Evolutionary conservation across 306 rosid genomes (phyloP).

Genomic region (Vigna nakashimae): DNA sequence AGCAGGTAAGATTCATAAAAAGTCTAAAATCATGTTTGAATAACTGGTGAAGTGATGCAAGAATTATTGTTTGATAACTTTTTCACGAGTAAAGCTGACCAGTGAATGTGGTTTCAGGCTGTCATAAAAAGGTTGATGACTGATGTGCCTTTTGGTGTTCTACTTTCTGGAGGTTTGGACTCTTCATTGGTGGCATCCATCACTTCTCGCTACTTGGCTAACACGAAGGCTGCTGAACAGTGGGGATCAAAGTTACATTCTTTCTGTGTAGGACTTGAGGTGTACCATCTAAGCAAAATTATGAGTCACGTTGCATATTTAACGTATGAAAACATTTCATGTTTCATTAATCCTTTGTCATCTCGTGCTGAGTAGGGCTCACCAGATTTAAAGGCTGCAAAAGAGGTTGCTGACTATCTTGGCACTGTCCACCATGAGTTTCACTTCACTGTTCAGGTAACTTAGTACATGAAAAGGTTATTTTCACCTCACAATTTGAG

Average conservation of each 20-base stretch:
- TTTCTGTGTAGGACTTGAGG: slow-evolving; percentile 95
- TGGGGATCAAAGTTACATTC: slow-evolving; percentile 97
- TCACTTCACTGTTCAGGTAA: slow-evolving; percentile 84
- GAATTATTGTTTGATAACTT: background rate
- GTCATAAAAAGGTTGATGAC: slow-evolving; percentile 95
- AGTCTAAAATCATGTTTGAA: background rate
- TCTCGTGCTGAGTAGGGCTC: slow-evolving; percentile 70
- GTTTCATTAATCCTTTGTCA: slow-evolving; percentile 13
- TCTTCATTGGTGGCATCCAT: slow-evolving; percentile 95
- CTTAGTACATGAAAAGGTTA: background rate
- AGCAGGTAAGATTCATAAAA: slow-evolving; percentile 57
- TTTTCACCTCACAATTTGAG: slow-evolving; percentile 1
- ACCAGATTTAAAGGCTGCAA: slow-evolving; percentile 96
- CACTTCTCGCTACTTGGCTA: slow-evolving; percentile 86
- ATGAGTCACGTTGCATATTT: background rate
- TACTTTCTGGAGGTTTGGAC: slow-evolving; percentile 92
- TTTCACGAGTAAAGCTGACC: slow-evolving; percentile 16
- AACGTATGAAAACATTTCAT: background rate
- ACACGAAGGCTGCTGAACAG: slow-evolving; percentile 83
- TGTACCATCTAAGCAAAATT: slow-evolving; percentile 30
- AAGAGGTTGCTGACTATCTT: slow-evolving; percentile 88
- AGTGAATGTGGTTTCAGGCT: slow-evolving; percentile 60
- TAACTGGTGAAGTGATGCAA: background rate
- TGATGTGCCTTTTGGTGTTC: slow-evolving; percentile 97
- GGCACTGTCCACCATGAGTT: slow-evolving; percentile 97